Percentiles rank a stretch among this genome's conserved stretches.
Conservation (phyloP, 106 monocot species). For the Allium sativum region DNA sequence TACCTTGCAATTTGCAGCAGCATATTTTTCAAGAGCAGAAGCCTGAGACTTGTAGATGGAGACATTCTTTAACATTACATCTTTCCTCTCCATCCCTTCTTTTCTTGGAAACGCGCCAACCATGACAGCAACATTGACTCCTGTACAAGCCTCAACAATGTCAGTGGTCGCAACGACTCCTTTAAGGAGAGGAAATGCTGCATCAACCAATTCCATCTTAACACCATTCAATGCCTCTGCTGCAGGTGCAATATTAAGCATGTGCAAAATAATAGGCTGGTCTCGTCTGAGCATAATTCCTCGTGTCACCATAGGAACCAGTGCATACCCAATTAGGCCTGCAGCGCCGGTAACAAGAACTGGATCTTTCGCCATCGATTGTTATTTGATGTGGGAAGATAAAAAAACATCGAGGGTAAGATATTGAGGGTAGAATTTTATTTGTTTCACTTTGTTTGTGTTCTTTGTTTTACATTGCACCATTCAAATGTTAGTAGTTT, state of each 20-base stretch:
- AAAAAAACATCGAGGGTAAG: no score
- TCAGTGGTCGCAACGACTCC: constrained; percentile 37
- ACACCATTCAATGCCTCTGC: no score
- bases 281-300: constrained; percentile 45
- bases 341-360: no score
- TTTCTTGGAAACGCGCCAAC: constrained; percentile 48
- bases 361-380: no score
- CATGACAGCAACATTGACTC: constrained; percentile 55
- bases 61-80: constrained; percentile 57
- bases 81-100: constrained; percentile 63
- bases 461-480: no score
- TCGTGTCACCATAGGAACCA: no score
- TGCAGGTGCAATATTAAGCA: constrained; percentile 29
- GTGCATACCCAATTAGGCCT: constrained; percentile 66
- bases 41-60: constrained; percentile 59
- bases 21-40: constrained; percentile 45
- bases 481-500: no score
- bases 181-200: constrained; percentile 5
- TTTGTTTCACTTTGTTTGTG: no score
- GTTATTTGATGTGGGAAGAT: no score
- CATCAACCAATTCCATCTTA: no score
- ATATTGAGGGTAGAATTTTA: no score
- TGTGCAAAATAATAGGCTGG: constrained; percentile 55
- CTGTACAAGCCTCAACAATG: constrained; percentile 41
- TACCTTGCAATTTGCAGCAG: constrained; percentile 60